Evolutionary conservation across 2,329 filamentous ascomycete species (phyloP).

Genomic region (Diaporthe ilicicola): DNA sequence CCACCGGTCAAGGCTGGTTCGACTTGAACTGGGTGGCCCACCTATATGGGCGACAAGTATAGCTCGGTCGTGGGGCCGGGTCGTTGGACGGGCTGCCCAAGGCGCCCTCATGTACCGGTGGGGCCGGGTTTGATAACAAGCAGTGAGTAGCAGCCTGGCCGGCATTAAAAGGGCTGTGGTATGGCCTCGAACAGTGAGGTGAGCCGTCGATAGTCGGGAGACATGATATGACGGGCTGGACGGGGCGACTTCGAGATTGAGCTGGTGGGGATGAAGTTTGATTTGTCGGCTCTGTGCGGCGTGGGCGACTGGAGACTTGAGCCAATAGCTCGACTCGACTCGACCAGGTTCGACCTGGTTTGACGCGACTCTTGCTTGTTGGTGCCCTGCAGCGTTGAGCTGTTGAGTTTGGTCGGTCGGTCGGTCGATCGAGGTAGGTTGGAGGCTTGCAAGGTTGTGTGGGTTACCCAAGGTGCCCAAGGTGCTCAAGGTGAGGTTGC

Average conservation of each 20-base stretch:
- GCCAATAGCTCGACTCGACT: neutral
- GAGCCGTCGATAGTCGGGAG: constrained; percentile 19
- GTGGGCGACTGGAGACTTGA: neutral
- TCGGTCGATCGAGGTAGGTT: neutral
- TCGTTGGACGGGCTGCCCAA: constrained; percentile 18
- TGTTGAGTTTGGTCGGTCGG: neutral
- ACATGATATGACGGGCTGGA: constrained; percentile 8
- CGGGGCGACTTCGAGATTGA: neutral
- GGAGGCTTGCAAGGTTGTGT: neutral
- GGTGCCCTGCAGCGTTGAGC: neutral
- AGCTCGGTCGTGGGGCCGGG: constrained; percentile 20
- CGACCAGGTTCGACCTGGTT: neutral
- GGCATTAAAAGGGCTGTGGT: neutral
- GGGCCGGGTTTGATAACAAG: constrained; percentile 1
- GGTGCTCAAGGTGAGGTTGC: no score
- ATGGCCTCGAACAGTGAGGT: constrained; percentile 4
- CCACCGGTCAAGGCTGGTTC: constrained; percentile 15
- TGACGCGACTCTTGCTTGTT: neutral
- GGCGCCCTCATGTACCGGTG: constrained; percentile 17
- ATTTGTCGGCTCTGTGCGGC: constrained; percentile 3
- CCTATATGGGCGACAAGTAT: constrained; percentile 23
- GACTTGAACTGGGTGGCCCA: constrained; percentile 2
- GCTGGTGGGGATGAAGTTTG: constrained; percentile 6
- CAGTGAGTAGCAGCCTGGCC: neutral
- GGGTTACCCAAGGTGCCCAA: no score